Conservation (phyloP, 2,329 filamentous ascomycete species). For the Bipolaris zeicola region DNA sequence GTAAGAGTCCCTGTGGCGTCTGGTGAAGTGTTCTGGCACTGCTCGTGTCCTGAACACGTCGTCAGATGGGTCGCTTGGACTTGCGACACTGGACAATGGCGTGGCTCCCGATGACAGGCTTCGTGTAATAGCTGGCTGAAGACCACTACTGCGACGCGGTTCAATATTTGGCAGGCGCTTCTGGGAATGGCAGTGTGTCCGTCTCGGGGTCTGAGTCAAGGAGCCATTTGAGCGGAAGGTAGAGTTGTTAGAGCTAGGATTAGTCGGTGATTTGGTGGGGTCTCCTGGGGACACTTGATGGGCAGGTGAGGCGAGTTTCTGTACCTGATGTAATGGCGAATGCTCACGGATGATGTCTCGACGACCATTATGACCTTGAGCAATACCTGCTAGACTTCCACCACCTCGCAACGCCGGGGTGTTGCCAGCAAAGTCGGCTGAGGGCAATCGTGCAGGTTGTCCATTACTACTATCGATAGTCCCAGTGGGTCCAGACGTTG, state of each 20-base stretch:
- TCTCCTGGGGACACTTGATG: slow-evolving; percentile 1
- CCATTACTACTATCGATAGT: slow-evolving; percentile 8
- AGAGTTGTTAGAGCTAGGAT: not conserved
- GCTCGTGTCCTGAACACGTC: slow-evolving; percentile 23
- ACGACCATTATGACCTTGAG: slow-evolving; percentile 9
- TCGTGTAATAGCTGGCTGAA: slow-evolving; percentile 15
- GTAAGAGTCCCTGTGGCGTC: not conserved
- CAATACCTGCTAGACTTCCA: slow-evolving; percentile 5
- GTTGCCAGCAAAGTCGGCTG: slow-evolving; percentile 16
- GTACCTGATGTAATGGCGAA: slow-evolving; percentile 26
- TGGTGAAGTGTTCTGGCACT: slow-evolving; percentile 1
- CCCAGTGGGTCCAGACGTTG: slow-evolving; percentile 12
- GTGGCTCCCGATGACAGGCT: slow-evolving; percentile 35
- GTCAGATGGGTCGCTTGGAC: slow-evolving; percentile 12
- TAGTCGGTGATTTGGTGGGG: slow-evolving; percentile 2
- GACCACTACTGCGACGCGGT: slow-evolving; percentile 22
- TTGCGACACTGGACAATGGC: slow-evolving; percentile 13
- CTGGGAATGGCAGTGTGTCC: slow-evolving; percentile 1
- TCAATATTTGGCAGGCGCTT: slow-evolving; percentile 26
- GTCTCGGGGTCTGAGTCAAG: slow-evolving; percentile 8
- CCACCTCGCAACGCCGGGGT: slow-evolving; percentile 24
- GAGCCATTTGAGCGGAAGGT: slow-evolving; percentile 15
- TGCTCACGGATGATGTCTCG: slow-evolving; percentile 17
- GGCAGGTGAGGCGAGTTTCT: slow-evolving; percentile 19
- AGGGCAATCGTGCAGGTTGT: slow-evolving; percentile 2